Conservation (phyloP, 495 filamentous ascomycete genomes). For the Podospora bellae-mahoneyi region DNA sequence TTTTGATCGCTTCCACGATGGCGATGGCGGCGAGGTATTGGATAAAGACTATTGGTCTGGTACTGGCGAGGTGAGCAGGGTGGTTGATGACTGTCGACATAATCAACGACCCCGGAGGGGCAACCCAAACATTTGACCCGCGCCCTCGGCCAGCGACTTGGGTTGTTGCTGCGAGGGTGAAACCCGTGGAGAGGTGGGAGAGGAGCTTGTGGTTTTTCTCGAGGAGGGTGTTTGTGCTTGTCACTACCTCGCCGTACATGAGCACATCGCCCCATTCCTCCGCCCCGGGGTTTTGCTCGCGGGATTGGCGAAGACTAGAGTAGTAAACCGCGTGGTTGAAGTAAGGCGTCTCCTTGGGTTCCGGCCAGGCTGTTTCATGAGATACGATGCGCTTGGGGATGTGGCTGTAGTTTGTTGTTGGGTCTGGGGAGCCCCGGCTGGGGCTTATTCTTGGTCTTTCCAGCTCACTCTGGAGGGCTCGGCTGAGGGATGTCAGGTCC, state of each 20-base stretch:
- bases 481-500: conserved; percentile 46
- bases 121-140: conserved; percentile 92
- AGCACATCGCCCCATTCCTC: conserved; percentile 70
- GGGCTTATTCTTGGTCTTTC: conserved; percentile 22
- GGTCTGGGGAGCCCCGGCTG: conserved; percentile 43
- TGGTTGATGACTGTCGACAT: conserved; percentile 86
- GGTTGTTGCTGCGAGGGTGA: conserved; percentile 85
- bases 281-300: conserved; percentile 48
- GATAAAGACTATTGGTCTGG: conserved; percentile 86
- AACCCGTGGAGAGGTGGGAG: conserved; percentile 70
- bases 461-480: conserved; percentile 32
- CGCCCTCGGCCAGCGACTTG: conserved; percentile 91
- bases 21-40: conserved; percentile 91
- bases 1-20: conserved; percentile 79
- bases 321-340: conserved; percentile 86
- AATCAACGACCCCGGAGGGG: conserved; percentile 77
- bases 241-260: conserved; percentile 88
- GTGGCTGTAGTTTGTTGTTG: conserved; percentile 69
- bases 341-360: conserved; percentile 73
- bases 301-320: conserved; percentile 65
- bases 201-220: conserved; percentile 86
- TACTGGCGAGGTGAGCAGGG: conserved; percentile 61
- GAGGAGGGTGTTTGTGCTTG: conserved; percentile 90
- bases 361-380: conserved; percentile 66
- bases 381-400: conserved; percentile 70